Percentiles rank a stretch among this genome's conserved stretches.
Conservation (phyloP, 2,329 filamentous ascomycete species). For the Colletotrichum brevisporum region DNA sequence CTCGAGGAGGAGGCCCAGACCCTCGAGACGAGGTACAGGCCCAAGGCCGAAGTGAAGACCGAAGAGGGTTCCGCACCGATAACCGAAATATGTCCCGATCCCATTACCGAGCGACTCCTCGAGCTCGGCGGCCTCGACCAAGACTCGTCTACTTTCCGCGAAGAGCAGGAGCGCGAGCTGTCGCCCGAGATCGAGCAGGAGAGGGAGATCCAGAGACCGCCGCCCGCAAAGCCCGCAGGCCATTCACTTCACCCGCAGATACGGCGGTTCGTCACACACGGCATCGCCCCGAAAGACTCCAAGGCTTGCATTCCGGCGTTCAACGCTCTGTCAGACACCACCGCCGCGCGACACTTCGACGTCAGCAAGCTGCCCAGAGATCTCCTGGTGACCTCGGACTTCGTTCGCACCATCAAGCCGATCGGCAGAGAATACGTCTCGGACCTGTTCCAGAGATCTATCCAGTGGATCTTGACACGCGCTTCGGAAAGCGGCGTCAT, state of each 20-base stretch:
- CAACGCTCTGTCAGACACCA: slow-evolving; percentile 55
- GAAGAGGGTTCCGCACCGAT: background rate
- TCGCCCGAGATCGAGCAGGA: slow-evolving; percentile 75
- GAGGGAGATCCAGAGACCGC: slow-evolving; percentile 65
- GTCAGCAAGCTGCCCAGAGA: slow-evolving; percentile 52
- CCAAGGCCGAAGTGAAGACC: slow-evolving; percentile 38
- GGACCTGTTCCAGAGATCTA: slow-evolving; percentile 66
- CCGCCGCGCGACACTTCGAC: slow-evolving; percentile 52
- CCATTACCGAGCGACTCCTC: slow-evolving; percentile 48
- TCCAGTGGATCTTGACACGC: slow-evolving; percentile 67
- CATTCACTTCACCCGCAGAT: slow-evolving; percentile 64
- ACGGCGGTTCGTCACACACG: slow-evolving; percentile 53
- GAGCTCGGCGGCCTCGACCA: slow-evolving; percentile 52
- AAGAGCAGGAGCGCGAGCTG: slow-evolving; percentile 80
- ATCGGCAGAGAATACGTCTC: slow-evolving; percentile 31
- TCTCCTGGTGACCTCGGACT: slow-evolving; percentile 66
- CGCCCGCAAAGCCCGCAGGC: slow-evolving; percentile 50
- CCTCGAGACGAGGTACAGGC: slow-evolving; percentile 67
- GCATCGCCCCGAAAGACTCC: slow-evolving; percentile 47
- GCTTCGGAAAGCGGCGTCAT: rapidly evolving
- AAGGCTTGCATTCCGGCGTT: slow-evolving; percentile 62
- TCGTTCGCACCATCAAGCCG: slow-evolving; percentile 58
- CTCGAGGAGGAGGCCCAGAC: slow-evolving; percentile 69
- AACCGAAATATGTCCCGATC: background rate
- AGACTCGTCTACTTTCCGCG: slow-evolving; percentile 60